phyloP scores from a whole-genome alignment of 2,329 filamentous ascomycete species.

The Scleromitrula shiraiana region DNA sequence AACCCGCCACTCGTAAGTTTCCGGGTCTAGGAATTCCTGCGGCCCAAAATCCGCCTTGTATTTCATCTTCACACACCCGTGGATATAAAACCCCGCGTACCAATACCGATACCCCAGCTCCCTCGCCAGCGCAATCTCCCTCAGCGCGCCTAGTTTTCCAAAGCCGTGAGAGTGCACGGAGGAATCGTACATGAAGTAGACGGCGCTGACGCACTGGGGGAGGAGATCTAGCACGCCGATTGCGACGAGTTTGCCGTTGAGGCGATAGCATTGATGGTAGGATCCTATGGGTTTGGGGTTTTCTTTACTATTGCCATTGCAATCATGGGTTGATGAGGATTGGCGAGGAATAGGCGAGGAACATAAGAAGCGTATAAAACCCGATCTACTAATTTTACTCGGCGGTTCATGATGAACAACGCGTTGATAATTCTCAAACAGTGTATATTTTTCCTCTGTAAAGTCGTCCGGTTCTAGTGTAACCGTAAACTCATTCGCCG shows the following conservation, averaged over 20 bases:
- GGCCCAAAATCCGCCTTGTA: conserved; percentile 77
- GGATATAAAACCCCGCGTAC: conserved; percentile 78
- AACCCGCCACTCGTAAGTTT: conserved; percentile 53
- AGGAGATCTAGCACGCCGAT: conserved; percentile 71
- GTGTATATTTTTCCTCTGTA: conserved; percentile 64
- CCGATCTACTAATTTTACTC: conserved; percentile 47
- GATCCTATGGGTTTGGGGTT: conserved; percentile 56
- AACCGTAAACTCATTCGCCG: conserved; percentile 60
- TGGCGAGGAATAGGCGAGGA: conserved; percentile 52
- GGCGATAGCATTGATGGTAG: conserved; percentile 73
- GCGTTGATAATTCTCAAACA: conserved; percentile 70
- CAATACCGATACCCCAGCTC: conserved; percentile 70
- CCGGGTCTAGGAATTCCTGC: conserved; percentile 65
- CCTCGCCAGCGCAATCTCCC: conserved; percentile 62
- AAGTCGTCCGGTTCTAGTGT: conserved; percentile 63
- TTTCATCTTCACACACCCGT: conserved; percentile 72
- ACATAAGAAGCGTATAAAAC: conserved; percentile 69
- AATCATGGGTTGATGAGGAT: too few species aligned
- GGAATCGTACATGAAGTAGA: conserved; percentile 77
- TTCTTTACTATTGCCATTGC: conserved; percentile 43
- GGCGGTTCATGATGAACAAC: conserved; percentile 62
- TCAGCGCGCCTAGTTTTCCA: conserved; percentile 67
- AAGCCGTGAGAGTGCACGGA: conserved; percentile 62
- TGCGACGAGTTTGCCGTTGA: conserved; percentile 69
- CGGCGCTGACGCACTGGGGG: conserved; percentile 68